Percentiles rank a stretch among this genome's conserved stretches.
Evolutionary conservation across 306 rosid genomes (phyloP).

Genomic region (Quercus gilva): DNA sequence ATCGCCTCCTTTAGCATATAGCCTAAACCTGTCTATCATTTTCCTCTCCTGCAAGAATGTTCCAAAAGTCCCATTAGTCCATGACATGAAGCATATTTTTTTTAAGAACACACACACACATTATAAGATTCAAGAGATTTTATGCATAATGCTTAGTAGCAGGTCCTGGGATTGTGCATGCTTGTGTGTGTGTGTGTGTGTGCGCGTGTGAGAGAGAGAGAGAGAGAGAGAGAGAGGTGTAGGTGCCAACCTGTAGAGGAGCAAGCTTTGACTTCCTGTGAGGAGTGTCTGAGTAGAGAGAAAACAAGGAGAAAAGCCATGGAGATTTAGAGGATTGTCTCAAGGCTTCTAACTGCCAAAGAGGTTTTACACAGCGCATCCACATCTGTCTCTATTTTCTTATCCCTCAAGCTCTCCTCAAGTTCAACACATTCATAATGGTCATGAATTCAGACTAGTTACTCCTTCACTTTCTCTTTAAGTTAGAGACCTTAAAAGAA

Average conservation of each 20-base stretch:
- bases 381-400: slow-evolving; percentile 39
- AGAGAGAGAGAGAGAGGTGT: neutral
- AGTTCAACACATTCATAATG: slow-evolving; percentile 6
- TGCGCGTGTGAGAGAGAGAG: too few species aligned
- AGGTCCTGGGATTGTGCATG: neutral
- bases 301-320: slow-evolving; percentile 40
- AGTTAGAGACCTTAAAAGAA: slow-evolving; percentile 21
- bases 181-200: neutral
- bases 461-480: slow-evolving; percentile 4
- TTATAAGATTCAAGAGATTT: neutral
- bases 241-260: slow-evolving; percentile 69
- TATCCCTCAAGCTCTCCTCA: slow-evolving; percentile 15
- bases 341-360: slow-evolving; percentile 35
- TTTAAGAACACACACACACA: slow-evolving; percentile 1
- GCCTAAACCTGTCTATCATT: slow-evolving; percentile 73
- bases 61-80: slow-evolving; percentile 15
- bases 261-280: slow-evolving; percentile 68
- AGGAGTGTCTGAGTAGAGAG: slow-evolving; percentile 48
- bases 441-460: slow-evolving; percentile 15
- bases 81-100: neutral
- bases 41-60: slow-evolving; percentile 65
- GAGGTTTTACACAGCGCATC: slow-evolving; percentile 35
- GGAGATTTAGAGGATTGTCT: slow-evolving; percentile 38
- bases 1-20: slow-evolving; percentile 81
- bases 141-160: neutral